A percentile compares a stretch with the other conserved stretches of the same genome.
phyloP scores from a whole-genome alignment of 1,139 yeast species.

The Suhomyces kunorum region DNA sequence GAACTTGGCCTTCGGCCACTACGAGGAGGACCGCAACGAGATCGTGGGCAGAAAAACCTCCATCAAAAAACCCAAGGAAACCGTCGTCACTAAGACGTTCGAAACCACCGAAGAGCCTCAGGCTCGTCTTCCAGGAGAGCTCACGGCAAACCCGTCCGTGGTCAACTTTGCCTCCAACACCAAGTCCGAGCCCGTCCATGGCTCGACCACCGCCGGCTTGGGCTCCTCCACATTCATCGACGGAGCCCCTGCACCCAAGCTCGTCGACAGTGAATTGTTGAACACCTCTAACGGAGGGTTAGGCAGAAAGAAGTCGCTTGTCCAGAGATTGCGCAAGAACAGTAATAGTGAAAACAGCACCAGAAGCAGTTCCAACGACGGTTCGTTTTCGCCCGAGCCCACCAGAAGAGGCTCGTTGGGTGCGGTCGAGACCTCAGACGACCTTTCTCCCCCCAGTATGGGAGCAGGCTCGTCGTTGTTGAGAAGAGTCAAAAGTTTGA shows the following conservation, averaged over 20 bases:
- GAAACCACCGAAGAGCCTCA: conserved; percentile 8
- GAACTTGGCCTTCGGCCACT: conserved; percentile 63
- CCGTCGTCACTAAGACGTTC: conserved; percentile 15
- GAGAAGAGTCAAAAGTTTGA: conserved; percentile 85
- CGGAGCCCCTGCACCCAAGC: conserved; percentile 88
- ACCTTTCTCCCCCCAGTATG: conserved; percentile 16
- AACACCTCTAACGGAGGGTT: conserved; percentile 40
- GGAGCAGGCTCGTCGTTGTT: conserved; percentile 48
- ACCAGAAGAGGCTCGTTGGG: conserved; percentile 27
- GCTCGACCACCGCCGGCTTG: conserved; percentile 79
- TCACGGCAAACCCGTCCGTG: conserved; percentile 52
- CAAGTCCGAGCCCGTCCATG: conserved; percentile 77
- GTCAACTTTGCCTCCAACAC: conserved; percentile 69
- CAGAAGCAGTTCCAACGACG: conserved; percentile 40
- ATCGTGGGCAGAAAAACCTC: conserved; percentile 34
- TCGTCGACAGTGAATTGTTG: conserved; percentile 27
- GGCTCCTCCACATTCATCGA: conserved; percentile 92
- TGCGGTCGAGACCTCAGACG: conserved; percentile 15
- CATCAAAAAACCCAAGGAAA: conserved; percentile 20
- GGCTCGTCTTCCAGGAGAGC: conserved; percentile 25
- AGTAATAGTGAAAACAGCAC: conserved; percentile 37
- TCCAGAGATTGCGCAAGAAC: conserved; percentile 59
- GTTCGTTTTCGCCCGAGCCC: conserved; percentile 16
- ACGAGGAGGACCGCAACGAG: conserved; percentile 39
- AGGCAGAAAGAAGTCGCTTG: conserved; percentile 74